phyloP scores from a whole-genome alignment of 2,329 filamentous ascomycete species.

The Nigrospora oryzae region DNA sequence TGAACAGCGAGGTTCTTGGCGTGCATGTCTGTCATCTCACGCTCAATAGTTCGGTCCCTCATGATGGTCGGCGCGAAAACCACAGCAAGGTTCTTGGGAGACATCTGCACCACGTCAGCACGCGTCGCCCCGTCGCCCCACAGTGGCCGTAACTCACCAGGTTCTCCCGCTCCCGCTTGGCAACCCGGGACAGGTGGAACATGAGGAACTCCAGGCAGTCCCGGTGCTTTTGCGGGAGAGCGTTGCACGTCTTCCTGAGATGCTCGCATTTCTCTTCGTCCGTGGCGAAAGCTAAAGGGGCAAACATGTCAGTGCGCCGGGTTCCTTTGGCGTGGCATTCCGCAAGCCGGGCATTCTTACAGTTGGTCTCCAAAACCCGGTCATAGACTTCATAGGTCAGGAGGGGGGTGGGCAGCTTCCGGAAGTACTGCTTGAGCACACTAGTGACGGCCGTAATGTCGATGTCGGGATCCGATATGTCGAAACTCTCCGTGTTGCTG shows the following conservation, averaged over 20 bases:
- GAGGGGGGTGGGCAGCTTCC: constrained; percentile 80
- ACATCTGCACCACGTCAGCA: constrained; percentile 58
- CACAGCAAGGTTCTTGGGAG: constrained; percentile 87
- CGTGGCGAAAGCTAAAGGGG: constrained; percentile 49
- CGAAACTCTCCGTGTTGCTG: constrained; percentile 75
- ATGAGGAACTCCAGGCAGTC: constrained; percentile 91
- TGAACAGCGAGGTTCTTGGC: constrained; percentile 87
- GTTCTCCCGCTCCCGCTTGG: constrained; percentile 75
- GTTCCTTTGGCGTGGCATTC: neutral
- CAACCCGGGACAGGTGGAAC: constrained; percentile 85
- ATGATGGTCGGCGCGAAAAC: constrained; percentile 98
- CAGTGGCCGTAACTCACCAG: constrained; percentile 47
- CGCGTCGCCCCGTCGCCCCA: too few species aligned
- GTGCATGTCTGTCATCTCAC: constrained; percentile 94
- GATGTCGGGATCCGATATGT: constrained; percentile 86
- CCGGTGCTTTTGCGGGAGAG: constrained; percentile 74
- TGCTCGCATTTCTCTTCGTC: constrained; percentile 60
- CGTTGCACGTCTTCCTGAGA: constrained; percentile 64
- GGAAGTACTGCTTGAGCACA: constrained; percentile 94
- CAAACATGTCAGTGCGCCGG: neutral
- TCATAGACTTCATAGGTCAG: constrained; percentile 93
- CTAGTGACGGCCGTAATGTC: constrained; percentile 97
- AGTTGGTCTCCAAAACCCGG: constrained; percentile 69
- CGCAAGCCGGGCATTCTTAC: constrained; percentile 35
- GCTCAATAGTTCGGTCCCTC: constrained; percentile 79